Base-by-base conservation (phyloP, 2,329 filamentous ascomycete species). In the Claviceps maximensis region DNA sequence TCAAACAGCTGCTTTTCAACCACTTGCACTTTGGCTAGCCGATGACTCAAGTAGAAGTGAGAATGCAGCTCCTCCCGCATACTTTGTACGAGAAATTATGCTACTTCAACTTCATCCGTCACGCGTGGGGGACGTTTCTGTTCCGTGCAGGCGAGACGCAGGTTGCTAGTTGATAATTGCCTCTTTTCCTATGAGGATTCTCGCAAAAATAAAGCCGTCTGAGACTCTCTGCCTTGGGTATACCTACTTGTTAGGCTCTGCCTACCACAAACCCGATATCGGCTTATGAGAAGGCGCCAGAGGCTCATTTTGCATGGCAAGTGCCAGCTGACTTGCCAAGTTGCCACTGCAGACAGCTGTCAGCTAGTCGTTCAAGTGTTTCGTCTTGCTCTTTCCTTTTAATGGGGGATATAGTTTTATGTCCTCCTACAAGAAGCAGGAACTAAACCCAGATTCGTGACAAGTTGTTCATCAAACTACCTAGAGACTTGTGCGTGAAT, bases 361-460 rank as follows among this genome's bases (percentile, higher is more conserved):
- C 51, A 33, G n/a, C 41, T 15, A 36, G 42, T 25, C 12, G 3
- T 38, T 45, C n/a, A 48, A 31, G 45, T 36, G 19, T 23, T 7
- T 25, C 2, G 31, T 42, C n/a, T 17, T 31, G 52, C 52, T 54
- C 54, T 41, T 55, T 51, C 54, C 52, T 31, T 8, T 4, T 10
- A 27, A 21, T 21, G 12, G 25, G 4, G 5, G 38, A 45, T 19
- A 21, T 13, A 5, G 25, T 45, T 23, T n/a, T 51, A n/a, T n/a
- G n/a, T 13, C 10, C 7, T 47, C 21, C 9, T n/a, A 38, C 17
- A 27, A 19, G 33, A 52, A 38, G 49, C 36, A 48, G 42, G 45
- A 49, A 44, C 53, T 17, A 13, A n/a, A 47, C 21, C 15, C 31
- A 50, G 27, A 21, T n/a, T 17, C 38, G 23, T 53, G 21, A 45